Base-by-base conservation (phyloP, 1,139 yeast genomes). In the Suhomyces choctaworum region DNA sequence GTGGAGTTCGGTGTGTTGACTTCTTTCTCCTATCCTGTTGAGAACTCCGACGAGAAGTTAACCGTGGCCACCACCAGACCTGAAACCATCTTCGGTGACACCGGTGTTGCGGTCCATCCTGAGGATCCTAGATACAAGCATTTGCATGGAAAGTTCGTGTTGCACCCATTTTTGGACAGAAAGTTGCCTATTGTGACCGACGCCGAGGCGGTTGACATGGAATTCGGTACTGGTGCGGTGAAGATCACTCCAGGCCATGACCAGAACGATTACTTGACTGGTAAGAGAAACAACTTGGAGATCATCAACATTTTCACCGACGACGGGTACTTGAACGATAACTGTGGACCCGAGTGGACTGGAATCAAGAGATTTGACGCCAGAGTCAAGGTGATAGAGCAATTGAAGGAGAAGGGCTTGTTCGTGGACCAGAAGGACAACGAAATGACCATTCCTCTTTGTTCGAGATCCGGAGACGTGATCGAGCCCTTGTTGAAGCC, bases 161-260 rank as follows among this genome's bases (percentile, higher is more conserved):
- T 78, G 49, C 98, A 92, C 66, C 98, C 98, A 44, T 86, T 92
- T 66, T 68, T 88, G 51, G 87, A 84, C 58, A 83, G 90, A 61
- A 74, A 78, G 56, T 66, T 92, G 39, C 98, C 98, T 47, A 88
- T 92, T 57, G 71, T 92, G 44, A 78, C 90, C 38, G 98, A 92
- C 61, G 60, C 82, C 25, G 96, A 88, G 65, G 94, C 97, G 25
- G 98, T 92, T 46, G 98, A 92, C 63, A 92, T 92, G 97, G 96
- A 87, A 64, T 92, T 92, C 52, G 98, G 98, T 75, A 92, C 98
- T 48, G 98, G 98, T 82, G 98, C 98, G 28, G 98, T 92, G 47
- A 92, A 92, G 69, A 92, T 92, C 58, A 92, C 98, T 15, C 98
- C 98, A 41, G 97, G 96, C 36, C 98, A 92, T 64, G 98, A 92